These are phyloP conservation scores for Zopfia rhizophila DNA, from an alignment of 2,329 filamentous ascomycete species.

Conservation along the genomic window DNA sequence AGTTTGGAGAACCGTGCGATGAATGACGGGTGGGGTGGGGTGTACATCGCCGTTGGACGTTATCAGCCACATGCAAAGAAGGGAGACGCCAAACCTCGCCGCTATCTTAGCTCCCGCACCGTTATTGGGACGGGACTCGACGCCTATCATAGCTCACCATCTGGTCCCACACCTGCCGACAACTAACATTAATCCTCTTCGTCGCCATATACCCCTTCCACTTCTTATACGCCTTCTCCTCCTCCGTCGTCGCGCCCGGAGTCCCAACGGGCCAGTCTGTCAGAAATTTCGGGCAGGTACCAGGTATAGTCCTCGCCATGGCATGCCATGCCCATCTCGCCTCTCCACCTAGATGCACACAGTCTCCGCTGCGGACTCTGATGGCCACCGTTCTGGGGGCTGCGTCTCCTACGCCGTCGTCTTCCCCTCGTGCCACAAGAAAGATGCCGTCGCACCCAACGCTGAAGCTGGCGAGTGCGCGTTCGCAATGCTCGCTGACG, in stretches of 20 bases:
- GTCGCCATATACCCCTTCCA: conserved; percentile 54
- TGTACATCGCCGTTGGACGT: too few species aligned
- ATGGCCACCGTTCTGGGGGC: conserved; percentile 46
- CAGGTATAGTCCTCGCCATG: conserved; percentile 84
- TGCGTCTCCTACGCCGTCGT: conserved; percentile 41
- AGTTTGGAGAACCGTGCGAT: too few species aligned
- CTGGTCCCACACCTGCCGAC: conserved; percentile 54
- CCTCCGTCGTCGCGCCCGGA: conserved; percentile 39
- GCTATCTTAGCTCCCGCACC: too few species aligned
- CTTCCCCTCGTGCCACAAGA: conserved; percentile 69
- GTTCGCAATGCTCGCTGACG: conserved; percentile 86
- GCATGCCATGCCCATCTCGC: conserved; percentile 95
- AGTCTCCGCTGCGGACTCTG: conserved; percentile 81
- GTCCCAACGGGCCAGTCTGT: conserved; percentile 74
- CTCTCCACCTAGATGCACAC: conserved; percentile 84
- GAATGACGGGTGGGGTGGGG: too few species aligned
- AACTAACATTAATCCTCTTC: conserved; percentile 53
- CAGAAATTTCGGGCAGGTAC: conserved; percentile 81
- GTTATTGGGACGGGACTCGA: too few species aligned
- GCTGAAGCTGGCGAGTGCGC: conserved; percentile 85
- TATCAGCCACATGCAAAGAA: too few species aligned
- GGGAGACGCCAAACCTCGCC: too few species aligned
- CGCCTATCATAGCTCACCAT: too few species aligned
- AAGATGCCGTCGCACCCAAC: conserved; percentile 93
- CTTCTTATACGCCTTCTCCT: conserved; percentile 48